Percentiles rank a stretch among this genome's conserved stretches.
Conservation (phyloP, 2,329 filamentous ascomycete species). For the Alternaria postmessia region DNA sequence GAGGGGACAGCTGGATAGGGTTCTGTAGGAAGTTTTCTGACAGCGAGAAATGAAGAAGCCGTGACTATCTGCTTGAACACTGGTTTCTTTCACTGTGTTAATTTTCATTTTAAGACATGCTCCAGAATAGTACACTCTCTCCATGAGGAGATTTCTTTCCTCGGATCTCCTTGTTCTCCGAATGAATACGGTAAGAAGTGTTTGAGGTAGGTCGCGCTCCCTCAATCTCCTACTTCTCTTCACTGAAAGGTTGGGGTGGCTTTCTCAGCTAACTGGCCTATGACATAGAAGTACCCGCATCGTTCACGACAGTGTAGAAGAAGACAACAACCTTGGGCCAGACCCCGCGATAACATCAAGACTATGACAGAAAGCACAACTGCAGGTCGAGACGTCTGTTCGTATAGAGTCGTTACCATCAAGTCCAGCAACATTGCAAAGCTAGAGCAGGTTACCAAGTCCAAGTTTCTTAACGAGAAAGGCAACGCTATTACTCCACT, state of each 20-base stretch:
- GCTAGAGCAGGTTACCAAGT: background rate
- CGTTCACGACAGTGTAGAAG: background rate
- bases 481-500: background rate
- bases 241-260: too few relatives aligned
- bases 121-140: background rate
- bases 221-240: too few relatives aligned
- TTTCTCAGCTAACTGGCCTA: too few relatives aligned
- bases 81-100: background rate
- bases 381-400: background rate
- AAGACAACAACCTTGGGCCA: background rate
- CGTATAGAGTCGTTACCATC: background rate
- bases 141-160: background rate
- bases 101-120: background rate
- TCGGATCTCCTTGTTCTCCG: background rate
- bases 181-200: background rate
- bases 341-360: background rate
- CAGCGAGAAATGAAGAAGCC: background rate
- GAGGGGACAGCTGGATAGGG: background rate
- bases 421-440: too few relatives aligned
- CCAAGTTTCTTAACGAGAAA: background rate
- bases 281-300: background rate
- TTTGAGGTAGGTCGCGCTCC: background rate
- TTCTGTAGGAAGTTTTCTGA: too few relatives aligned
- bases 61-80: background rate
- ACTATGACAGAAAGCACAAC: background rate